phyloP scores from a whole-genome alignment of 805 yeast species.

The Saccharomyces jurei region DNA sequence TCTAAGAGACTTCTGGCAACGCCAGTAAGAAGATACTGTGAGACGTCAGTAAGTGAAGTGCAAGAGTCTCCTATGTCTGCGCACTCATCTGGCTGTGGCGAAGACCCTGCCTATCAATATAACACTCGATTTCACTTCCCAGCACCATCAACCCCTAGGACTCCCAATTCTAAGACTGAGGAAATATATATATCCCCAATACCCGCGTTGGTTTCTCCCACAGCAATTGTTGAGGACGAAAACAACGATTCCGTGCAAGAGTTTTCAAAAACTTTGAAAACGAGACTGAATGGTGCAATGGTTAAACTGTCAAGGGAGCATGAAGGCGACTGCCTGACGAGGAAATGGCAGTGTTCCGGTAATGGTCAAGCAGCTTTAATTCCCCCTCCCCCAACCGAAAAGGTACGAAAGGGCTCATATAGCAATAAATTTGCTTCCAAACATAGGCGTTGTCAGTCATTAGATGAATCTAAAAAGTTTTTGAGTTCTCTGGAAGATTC shows the following conservation, averaged over 20 bases:
- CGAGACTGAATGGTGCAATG: slow-evolving; percentile 36
- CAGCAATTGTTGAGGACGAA: slow-evolving; percentile 8
- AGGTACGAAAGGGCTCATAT: not conserved
- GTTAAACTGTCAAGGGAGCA: slow-evolving; percentile 29
- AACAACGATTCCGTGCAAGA: slow-evolving; percentile 33
- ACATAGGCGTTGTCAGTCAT: not conserved
- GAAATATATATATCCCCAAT: slow-evolving; percentile 28
- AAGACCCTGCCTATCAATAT: not conserved
- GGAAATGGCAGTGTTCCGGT: not conserved
- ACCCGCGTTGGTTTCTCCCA: slow-evolving; percentile 27
- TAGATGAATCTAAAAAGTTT: not conserved
- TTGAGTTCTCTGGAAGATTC: not conserved
- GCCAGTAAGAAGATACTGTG: not conserved
- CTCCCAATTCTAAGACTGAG: slow-evolving; percentile 26
- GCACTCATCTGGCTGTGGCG: not conserved
- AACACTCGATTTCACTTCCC: not conserved
- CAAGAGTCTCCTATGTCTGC: not conserved
- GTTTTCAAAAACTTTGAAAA: slow-evolving; percentile 33
- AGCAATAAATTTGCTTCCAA: not conserved
- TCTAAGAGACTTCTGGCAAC: not conserved
- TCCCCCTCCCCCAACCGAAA: not conserved
- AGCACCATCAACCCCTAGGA: slow-evolving; percentile 20
- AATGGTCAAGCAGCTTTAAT: not conserved
- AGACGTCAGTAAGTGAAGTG: not conserved
- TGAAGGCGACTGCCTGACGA: not conserved